Conservation (phyloP, 2,329 filamentous ascomycete genomes). For the Fusarium aywerte region DNA sequence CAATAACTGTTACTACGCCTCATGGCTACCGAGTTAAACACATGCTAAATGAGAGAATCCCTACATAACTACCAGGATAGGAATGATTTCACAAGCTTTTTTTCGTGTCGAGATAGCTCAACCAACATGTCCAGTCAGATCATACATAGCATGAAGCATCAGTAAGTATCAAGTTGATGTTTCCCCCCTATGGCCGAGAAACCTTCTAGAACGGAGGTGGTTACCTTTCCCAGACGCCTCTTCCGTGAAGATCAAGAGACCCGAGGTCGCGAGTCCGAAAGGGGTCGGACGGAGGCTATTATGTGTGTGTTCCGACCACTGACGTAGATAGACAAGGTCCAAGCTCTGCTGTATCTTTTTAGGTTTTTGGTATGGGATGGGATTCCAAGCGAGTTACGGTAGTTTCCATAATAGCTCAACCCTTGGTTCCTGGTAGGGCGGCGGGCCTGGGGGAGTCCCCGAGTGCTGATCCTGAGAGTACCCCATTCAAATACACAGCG, state of each 20-base stretch:
- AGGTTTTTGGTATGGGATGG: not conserved
- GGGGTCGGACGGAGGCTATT: conserved; percentile 25
- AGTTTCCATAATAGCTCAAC: conserved; percentile 9
- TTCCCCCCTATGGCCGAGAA: conserved; percentile 6
- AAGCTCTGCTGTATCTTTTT: not conserved
- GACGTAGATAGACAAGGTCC: conserved; percentile 9
- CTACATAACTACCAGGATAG: conserved; percentile 10
- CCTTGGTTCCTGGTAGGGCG: conserved; percentile 31
- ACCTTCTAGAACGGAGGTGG: conserved; percentile 36
- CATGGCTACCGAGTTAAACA: not conserved
- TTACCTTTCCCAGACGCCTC: conserved; percentile 24
- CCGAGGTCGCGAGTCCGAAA: conserved; percentile 8
- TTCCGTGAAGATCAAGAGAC: not conserved
- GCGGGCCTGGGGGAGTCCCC: not conserved
- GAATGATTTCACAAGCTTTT: conserved; percentile 21
- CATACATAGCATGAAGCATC: not conserved
- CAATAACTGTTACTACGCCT: not conserved
- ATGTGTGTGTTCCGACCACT: conserved; percentile 29
- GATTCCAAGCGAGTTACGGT: not conserved
- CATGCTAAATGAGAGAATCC: conserved; percentile 6
- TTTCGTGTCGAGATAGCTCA: no score
- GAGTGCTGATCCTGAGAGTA: no score
- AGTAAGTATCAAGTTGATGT: not conserved
- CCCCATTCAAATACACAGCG: no score
- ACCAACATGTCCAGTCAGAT: conserved; percentile 3